A percentile compares a stretch with the other conserved stretches of the same genome.
Conservation (phyloP, 2,329 filamentous ascomycete genomes). For the Aureobasidium sp. region DNA sequence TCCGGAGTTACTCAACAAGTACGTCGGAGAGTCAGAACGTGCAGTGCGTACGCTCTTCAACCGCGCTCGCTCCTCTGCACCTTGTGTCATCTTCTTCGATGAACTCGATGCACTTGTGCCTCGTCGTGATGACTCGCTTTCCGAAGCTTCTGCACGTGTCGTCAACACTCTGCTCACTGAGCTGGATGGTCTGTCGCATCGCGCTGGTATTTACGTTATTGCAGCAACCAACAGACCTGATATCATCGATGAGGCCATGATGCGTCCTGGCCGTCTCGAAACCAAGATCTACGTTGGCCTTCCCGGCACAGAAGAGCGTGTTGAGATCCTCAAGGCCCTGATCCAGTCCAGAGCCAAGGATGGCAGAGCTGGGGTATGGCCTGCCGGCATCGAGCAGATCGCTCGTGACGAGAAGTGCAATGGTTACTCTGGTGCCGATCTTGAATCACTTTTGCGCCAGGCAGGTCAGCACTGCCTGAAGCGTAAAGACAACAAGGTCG, state of each 20-base stretch:
- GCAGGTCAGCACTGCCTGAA: constrained; percentile 51
- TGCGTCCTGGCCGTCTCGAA: constrained; percentile 82
- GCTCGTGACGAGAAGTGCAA: constrained; percentile 60
- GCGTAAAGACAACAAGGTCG: constrained; percentile 37
- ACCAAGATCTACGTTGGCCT: constrained; percentile 85
- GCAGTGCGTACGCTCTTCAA: constrained; percentile 87
- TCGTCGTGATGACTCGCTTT: constrained; percentile 64
- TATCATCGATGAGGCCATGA: constrained; percentile 92
- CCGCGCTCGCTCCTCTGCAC: constrained; percentile 74
- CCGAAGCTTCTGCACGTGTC: constrained; percentile 77
- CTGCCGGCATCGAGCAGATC: constrained; percentile 35
- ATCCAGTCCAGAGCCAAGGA: constrained; percentile 43
- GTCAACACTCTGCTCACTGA: constrained; percentile 95
- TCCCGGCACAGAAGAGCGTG: constrained; percentile 68
- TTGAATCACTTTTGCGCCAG: constrained; percentile 50
- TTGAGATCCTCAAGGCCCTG: constrained; percentile 72
- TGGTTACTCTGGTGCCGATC: constrained; percentile 67
- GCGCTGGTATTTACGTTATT: constrained; percentile 85
- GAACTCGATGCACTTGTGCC: constrained; percentile 91
- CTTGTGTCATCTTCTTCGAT: constrained; percentile 96
- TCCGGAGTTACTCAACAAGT: constrained; percentile 93
- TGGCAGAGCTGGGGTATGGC: constrained; percentile 30
- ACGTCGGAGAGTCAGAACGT: constrained; percentile 90
- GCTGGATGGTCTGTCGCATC: constrained; percentile 73
- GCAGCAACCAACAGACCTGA: constrained; percentile 92